phyloP scores from a whole-genome alignment of 2,329 filamentous ascomycete genomes.

The Microcyclospora pomicola region DNA sequence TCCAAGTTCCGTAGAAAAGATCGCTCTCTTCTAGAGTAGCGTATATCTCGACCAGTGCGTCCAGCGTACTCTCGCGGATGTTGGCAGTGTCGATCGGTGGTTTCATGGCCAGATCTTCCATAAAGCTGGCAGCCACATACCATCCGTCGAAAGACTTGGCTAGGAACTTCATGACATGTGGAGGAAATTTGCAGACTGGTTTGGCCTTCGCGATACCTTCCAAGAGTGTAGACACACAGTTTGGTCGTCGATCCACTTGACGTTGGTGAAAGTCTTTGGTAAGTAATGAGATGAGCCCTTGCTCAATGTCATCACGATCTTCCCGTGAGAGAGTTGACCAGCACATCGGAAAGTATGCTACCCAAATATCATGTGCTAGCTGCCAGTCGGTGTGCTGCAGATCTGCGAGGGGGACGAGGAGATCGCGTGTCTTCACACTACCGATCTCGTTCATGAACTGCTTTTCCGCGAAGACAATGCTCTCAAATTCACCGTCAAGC shows the following conservation, averaged over 20 bases:
- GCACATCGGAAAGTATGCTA: conserved; percentile 77
- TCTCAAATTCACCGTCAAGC: conserved; percentile 69
- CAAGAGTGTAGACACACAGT: conserved; percentile 84
- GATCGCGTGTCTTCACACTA: conserved; percentile 74
- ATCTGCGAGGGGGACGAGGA: conserved; percentile 80
- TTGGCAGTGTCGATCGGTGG: conserved; percentile 72
- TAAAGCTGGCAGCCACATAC: conserved; percentile 85
- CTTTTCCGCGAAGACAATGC: conserved; percentile 61
- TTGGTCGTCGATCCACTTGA: conserved; percentile 87
- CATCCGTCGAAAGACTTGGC: conserved; percentile 90
- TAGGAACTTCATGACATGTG: conserved; percentile 90
- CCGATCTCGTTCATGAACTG: conserved; percentile 74
- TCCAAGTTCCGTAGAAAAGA: conserved; percentile 94
- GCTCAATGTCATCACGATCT: conserved; percentile 78
- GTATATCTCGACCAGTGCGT: conserved; percentile 90
- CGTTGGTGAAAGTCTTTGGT: conserved; percentile 93
- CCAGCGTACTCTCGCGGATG: conserved; percentile 85
- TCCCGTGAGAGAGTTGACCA: conserved; percentile 83
- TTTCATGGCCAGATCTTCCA: conserved; percentile 77
- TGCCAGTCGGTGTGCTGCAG: conserved; percentile 78
- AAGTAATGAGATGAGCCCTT: conserved; percentile 75
- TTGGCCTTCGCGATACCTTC: conserved; percentile 73
- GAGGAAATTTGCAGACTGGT: conserved; percentile 82
- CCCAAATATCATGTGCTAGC: conserved; percentile 81
- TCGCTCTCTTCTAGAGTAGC: conserved; percentile 86